Base-by-base conservation (phyloP, 805 yeast genomes). In the Schizosaccharomyces octosporus region DNA sequence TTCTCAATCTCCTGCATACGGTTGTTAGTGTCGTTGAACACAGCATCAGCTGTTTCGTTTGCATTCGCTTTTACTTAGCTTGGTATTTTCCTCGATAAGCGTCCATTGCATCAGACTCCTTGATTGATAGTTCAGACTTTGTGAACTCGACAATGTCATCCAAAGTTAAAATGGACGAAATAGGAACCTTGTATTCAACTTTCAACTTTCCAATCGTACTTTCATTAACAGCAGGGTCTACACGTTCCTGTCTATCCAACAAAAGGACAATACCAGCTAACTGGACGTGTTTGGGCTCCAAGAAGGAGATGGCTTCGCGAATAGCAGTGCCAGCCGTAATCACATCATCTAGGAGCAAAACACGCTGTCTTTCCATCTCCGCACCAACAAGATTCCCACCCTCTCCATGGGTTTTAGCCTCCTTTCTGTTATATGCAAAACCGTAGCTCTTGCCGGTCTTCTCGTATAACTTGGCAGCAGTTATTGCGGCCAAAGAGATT, bases 261-360 rank as follows among this genome's bases (percentile, higher is more conserved):
- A 96, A 95, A 69, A 93, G 86, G 63, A 88, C 83, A 62, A 87
- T 80, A 7, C 95, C 97, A 59, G 82, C 85, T 27, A 87, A 84
- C 15, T 73, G 68, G 59, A 96, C 98, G 43, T 79, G 75, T 66
- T 82, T 90, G 31, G 68, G 72, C 31, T 73, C 73, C 67, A 93
- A 87, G 68, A 93, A 84, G 59, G 78, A 81, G 67, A 86, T 85
- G 0, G 97, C 97, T 74, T 93, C 97, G 67, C 85, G 85, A 70
- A 89, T 88, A 60, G 98, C 97, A 63, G 97, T 93, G 51, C 98
- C 98, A 1, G 97, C 97, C 63, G 97, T 90, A 83, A 90, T 89
- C 55, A 93, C 97, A 69, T 90, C 98, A 72, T 93, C 98, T 64
- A 90, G 87, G 67, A 93, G 86, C 67, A 93, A 75, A 29, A 90